Evolutionary conservation across 2,329 filamentous ascomycete species (phyloP).

Genomic region (Talaromyces pinophilus): DNA sequence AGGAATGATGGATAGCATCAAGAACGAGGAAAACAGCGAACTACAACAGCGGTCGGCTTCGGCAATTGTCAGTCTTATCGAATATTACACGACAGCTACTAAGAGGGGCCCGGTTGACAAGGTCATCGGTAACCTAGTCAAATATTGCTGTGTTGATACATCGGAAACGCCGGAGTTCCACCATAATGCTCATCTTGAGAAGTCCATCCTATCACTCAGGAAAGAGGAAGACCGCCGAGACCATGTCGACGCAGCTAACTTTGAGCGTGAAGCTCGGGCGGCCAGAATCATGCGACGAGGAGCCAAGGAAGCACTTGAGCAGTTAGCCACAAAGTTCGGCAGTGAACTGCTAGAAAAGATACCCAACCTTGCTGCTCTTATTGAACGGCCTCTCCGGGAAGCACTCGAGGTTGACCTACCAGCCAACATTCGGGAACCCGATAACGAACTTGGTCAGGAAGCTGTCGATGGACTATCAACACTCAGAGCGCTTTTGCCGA

Average conservation of each 20-base stretch:
- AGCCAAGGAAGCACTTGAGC: constrained; percentile 90
- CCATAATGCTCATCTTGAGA: constrained; percentile 74
- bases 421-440: constrained; percentile 69
- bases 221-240: constrained; percentile 97
- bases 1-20: constrained; percentile 97
- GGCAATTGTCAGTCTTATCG: constrained; percentile 82
- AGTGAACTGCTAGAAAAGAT: constrained; percentile 75
- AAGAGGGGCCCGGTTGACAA: constrained; percentile 89
- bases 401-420: constrained; percentile 75
- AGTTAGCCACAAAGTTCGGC: constrained; percentile 78
- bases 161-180: constrained; percentile 96
- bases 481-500: constrained; percentile 89
- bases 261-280: constrained; percentile 83
- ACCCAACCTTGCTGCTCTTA: constrained; percentile 76
- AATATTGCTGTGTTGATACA: constrained; percentile 96
- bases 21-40: constrained; percentile 87
- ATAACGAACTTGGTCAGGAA: constrained; percentile 79
- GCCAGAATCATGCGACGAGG: constrained; percentile 88
- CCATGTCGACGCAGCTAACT: constrained; percentile 85
- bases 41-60: constrained; percentile 83
- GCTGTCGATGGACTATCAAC: constrained; percentile 93
- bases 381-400: constrained; percentile 75
- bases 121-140: constrained; percentile 91
- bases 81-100: constrained; percentile 76
- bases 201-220: constrained; percentile 84